Conservation (phyloP, 805 yeast genomes). For the Jamesozyma lodderae region DNA sequence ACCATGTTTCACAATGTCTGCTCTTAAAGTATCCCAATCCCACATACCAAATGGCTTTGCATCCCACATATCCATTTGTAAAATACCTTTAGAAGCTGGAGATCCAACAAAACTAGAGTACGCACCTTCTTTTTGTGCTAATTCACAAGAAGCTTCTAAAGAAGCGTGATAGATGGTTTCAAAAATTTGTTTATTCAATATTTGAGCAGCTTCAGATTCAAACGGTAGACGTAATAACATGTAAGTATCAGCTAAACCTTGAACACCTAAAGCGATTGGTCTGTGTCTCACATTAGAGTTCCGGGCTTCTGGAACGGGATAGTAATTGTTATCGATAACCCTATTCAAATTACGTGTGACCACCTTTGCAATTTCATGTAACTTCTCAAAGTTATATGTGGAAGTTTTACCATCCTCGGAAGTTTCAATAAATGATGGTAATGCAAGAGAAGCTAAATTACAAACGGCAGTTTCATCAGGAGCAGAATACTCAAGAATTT, state of each 20-base stretch:
- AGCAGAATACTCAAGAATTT: conserved; percentile 82
- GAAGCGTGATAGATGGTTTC: conserved; percentile 96
- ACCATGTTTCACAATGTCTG: conserved; percentile 52
- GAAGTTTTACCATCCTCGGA: conserved; percentile 36
- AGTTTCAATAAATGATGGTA: conserved; percentile 60
- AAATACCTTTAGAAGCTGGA: conserved; percentile 75
- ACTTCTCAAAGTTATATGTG: conserved; percentile 56
- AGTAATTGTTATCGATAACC: conserved; percentile 72
- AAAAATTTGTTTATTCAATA: conserved; percentile 72
- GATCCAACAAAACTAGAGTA: conserved; percentile 73
- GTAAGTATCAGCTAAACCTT: conserved; percentile 90
- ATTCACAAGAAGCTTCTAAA: conserved; percentile 73
- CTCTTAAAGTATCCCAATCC: conserved; percentile 72
- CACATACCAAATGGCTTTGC: conserved; percentile 66
- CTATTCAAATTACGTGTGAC: conserved; percentile 67
- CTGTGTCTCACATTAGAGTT: conserved; percentile 69
- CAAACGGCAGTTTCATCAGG: conserved; percentile 90
- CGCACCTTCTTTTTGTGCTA: conserved; percentile 58
- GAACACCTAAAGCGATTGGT: conserved; percentile 92
- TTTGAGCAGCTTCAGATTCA: conserved; percentile 71
- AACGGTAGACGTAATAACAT: conserved; percentile 74
- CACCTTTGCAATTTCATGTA: conserved; percentile 70
- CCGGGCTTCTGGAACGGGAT: conserved; percentile 72
- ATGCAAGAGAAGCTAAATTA: conserved; percentile 81
- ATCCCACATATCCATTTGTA: conserved; percentile 85